phyloP scores from a whole-genome alignment of 257 asterid species.

The Hygrophila difformis region DNA sequence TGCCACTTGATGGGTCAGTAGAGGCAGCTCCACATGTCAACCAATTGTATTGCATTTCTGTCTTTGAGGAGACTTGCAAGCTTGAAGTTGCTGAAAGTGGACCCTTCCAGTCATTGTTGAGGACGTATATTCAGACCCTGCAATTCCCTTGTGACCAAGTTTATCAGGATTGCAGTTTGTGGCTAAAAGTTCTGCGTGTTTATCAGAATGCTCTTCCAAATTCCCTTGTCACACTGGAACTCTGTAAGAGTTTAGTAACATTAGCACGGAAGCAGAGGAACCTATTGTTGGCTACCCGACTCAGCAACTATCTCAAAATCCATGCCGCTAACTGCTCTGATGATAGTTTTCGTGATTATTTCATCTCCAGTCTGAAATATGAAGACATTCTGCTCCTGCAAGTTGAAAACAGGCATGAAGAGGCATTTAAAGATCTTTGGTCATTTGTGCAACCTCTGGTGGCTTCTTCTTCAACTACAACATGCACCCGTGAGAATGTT shows the following conservation, averaged over 20 bases:
- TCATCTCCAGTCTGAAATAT: slow-evolving; percentile 53
- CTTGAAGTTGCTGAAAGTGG: slow-evolving; percentile 27
- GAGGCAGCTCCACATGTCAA: slow-evolving; percentile 82
- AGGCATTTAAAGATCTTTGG: slow-evolving; percentile 68
- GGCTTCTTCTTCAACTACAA: slow-evolving; percentile 39
- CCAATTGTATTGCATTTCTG: slow-evolving; percentile 73
- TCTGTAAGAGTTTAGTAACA: slow-evolving; percentile 59
- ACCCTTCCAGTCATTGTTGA: slow-evolving; percentile 40
- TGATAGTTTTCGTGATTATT: slow-evolving; percentile 41
- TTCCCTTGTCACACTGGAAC: slow-evolving; percentile 66
- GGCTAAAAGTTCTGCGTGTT: slow-evolving; percentile 92
- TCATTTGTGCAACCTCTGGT: slow-evolving; percentile 58
- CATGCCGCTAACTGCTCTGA: slow-evolving; percentile 47
- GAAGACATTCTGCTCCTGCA: slow-evolving; percentile 67
- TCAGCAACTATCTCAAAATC: slow-evolving; percentile 50
- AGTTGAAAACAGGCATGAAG: slow-evolving; percentile 64
- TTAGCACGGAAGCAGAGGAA: slow-evolving; percentile 87
- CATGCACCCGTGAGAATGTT: slow-evolving; percentile 40
- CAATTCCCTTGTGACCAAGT: slow-evolving; percentile 54
- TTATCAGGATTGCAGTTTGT: slow-evolving; percentile 81
- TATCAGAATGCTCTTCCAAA: slow-evolving; percentile 52
- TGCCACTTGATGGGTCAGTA: slow-evolving; percentile 79
- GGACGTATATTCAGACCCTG: slow-evolving; percentile 56
- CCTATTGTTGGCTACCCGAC: slow-evolving; percentile 67
- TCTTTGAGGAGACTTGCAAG: slow-evolving; percentile 63